Conservation (phyloP, 306 rosid genomes). For the Dryas drummondii region DNA sequence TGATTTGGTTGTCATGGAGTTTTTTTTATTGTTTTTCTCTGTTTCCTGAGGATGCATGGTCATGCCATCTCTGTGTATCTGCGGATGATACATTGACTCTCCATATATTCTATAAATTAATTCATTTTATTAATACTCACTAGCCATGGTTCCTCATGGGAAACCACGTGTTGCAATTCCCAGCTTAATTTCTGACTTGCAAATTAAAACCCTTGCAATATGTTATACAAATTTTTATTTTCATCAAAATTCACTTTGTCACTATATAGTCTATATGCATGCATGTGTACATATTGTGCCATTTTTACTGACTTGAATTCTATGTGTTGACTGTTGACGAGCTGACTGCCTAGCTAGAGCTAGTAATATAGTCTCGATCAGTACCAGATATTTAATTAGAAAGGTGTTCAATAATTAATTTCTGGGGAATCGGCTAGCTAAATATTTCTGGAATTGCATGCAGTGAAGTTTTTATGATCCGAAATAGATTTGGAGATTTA, state of each 20-base stretch:
- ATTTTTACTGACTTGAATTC: not conserved
- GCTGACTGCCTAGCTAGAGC: not conserved
- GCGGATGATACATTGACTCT: not conserved
- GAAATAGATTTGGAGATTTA: not conserved
- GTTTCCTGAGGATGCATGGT: not conserved
- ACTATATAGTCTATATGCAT: too few species aligned
- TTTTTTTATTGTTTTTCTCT: not conserved
- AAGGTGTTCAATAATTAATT: not conserved
- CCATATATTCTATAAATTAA: not conserved
- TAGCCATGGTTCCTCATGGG: not conserved
- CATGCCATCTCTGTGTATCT: conserved; percentile 1
- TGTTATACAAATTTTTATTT: too few species aligned
- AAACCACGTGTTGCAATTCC: not conserved
- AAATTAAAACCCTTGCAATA: not conserved
- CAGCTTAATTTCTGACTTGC: not conserved
- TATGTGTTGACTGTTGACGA: not conserved
- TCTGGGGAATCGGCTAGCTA: not conserved
- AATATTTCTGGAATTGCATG: not conserved
- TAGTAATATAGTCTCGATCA: not conserved
- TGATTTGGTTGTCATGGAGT: conserved; percentile 29
- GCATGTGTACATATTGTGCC: too few species aligned
- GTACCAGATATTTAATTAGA: not conserved
- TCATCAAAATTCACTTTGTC: too few species aligned
- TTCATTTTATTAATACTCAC: too few species aligned
- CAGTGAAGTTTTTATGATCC: conserved; percentile 11